Conservation (phyloP, 73 alveolate species). For the Tetrahymena thermophila region DNA sequence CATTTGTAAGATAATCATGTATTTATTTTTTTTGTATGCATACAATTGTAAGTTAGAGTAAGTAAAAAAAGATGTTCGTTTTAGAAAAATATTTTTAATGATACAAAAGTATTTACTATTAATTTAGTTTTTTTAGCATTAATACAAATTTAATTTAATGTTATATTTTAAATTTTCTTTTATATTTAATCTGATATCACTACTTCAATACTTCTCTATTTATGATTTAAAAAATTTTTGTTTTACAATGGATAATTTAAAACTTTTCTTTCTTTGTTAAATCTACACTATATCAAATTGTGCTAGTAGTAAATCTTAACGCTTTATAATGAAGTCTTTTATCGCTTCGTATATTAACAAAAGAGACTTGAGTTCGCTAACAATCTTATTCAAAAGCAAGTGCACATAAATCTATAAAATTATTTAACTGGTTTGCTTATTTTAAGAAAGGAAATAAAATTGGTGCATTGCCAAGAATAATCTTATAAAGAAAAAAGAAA, state of each 20-base stretch:
- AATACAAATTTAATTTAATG: background rate
- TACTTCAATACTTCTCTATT: background rate
- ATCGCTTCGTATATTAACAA: too few relatives aligned
- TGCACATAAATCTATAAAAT: too few relatives aligned
- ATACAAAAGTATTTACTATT: too few relatives aligned
- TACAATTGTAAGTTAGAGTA: background rate
- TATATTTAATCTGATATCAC: background rate
- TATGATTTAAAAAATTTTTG: background rate
- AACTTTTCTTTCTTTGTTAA: background rate
- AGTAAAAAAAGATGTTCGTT: background rate
- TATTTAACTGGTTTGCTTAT: background rate
- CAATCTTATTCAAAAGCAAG: too few relatives aligned
- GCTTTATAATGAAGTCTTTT: too few relatives aligned
- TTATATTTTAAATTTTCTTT: background rate
- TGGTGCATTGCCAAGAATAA: background rate
- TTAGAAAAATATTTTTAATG: background rate
- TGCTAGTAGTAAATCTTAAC: background rate
- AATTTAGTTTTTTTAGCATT: too few relatives aligned
- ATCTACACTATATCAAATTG: background rate
- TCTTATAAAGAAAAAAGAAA: background rate
- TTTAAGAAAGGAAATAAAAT: background rate
- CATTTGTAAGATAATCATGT: background rate
- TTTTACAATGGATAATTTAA: background rate
- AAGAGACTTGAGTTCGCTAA: background rate
- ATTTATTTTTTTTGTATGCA: too few relatives aligned